phyloP scores from a whole-genome alignment of 2,329 filamentous ascomycete genomes.

The Bimuria novae-zelandiae region DNA sequence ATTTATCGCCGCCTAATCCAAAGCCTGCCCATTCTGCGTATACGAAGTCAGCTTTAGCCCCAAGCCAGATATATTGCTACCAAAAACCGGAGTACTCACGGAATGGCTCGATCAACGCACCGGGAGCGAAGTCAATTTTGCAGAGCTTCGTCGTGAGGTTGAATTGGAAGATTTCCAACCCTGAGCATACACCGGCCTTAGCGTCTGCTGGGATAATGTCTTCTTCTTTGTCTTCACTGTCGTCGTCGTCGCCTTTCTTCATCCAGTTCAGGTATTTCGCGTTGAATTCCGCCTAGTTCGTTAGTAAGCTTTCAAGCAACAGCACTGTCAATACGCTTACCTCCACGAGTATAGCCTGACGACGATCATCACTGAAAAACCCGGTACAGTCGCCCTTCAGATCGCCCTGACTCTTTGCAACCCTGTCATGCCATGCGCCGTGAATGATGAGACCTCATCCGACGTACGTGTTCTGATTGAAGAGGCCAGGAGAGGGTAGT shows the following conservation, averaged over 20 bases:
- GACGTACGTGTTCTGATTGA: neutral
- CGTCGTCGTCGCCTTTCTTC: neutral
- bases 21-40: neutral
- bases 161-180: neutral
- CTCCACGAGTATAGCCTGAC: neutral
- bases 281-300: neutral
- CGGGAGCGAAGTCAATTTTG: neutral
- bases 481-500: neutral
- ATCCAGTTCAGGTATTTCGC: neutral
- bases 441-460: neutral
- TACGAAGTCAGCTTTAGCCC: neutral
- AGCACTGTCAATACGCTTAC: neutral
- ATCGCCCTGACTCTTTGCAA: neutral
- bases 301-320: neutral
- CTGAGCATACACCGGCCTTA: neutral
- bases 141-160: neutral
- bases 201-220: too few relatives aligned
- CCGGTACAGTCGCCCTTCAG: neutral
- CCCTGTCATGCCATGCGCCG: neutral
- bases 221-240: too few relatives aligned
- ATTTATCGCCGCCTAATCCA: neutral
- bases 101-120: neutral
- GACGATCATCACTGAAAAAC: neutral
- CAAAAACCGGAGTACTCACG: neutral
- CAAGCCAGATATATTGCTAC: too few relatives aligned